A percentile compares a stretch with the other conserved stretches of the same genome.
These are phyloP conservation scores for Zhuliangozyma parablackwelliae DNA, from an alignment of 1,139 yeast species.

Conservation along the genomic window DNA sequence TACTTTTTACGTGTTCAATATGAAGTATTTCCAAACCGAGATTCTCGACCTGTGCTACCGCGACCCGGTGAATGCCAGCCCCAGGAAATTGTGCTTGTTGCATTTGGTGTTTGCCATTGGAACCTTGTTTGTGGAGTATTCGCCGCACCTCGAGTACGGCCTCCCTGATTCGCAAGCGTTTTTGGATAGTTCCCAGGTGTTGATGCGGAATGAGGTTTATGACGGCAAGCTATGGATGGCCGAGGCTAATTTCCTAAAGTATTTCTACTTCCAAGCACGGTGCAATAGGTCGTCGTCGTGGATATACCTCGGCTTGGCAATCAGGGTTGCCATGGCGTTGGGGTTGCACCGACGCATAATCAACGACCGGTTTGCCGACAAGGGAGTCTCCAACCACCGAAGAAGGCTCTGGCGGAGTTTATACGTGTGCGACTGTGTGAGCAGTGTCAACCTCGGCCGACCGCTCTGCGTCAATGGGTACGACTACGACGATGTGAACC, in stretches of 20 bases:
- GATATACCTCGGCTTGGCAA: conserved; percentile 36
- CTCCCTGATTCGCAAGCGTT: conserved; percentile 15
- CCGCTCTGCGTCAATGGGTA: conserved; percentile 34
- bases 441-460: conserved; percentile 37
- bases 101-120: conserved; percentile 39
- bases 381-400: conserved; percentile 25
- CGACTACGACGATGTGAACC: conserved; percentile 35
- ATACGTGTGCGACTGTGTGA: conserved; percentile 37
- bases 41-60: conserved; percentile 20
- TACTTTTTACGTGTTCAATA: conserved; percentile 30
- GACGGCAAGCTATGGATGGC: conserved; percentile 41
- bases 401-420: conserved; percentile 37
- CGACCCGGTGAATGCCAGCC: conserved; percentile 13
- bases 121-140: conserved; percentile 20
- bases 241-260: conserved; percentile 32
- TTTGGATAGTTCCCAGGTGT: conserved; percentile 26
- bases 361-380: conserved; percentile 30
- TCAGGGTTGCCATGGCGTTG: conserved; percentile 56
- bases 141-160: conserved; percentile 15
- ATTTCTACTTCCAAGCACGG: conserved; percentile 32
- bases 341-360: conserved; percentile 61
- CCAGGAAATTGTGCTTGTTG: conserved; percentile 15
- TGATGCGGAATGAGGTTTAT: conserved; percentile 24
- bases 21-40: conserved; percentile 20
- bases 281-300: conserved; percentile 39